phyloP scores from a whole-genome alignment of 768 basidiomycete genomes.

The Leucosporidium scottii region DNA sequence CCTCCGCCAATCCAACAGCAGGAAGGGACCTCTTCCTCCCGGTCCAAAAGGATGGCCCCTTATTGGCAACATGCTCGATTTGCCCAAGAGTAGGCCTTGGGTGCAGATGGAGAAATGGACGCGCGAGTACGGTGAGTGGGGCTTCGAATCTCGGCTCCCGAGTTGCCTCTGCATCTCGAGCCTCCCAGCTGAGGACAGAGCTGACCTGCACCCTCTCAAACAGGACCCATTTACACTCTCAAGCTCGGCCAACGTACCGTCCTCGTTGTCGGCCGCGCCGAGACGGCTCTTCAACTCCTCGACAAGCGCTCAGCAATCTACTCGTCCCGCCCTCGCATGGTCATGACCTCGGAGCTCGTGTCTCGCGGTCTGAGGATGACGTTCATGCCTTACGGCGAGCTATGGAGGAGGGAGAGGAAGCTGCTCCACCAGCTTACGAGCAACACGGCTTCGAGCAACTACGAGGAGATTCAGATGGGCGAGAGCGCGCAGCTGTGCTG shows the following conservation, averaged over 20 bases:
- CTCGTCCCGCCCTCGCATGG: constrained; percentile 32
- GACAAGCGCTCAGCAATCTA: constrained; percentile 34
- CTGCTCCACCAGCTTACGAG: constrained; percentile 33
- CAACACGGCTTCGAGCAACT: constrained; percentile 26
- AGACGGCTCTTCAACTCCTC: constrained; percentile 32
- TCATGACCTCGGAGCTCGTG: constrained; percentile 34
- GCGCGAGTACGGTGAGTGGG: constrained; percentile 26
- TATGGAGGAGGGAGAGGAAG: constrained; percentile 31
- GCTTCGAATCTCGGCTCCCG: no score
- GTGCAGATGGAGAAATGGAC: constrained; percentile 35
- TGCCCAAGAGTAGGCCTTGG: constrained; percentile 35
- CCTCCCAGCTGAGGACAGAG: neutral
- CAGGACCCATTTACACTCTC: constrained; percentile 34
- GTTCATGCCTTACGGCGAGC: constrained; percentile 35
- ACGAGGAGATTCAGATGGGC: constrained; percentile 36
- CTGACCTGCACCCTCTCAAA: neutral
- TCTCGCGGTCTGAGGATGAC: constrained; percentile 32
- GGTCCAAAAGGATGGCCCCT: constrained; percentile 24
- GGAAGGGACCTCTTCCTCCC: constrained; percentile 2
- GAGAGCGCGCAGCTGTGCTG: constrained; percentile 29
- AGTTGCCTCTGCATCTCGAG: no score
- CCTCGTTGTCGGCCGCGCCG: constrained; percentile 32
- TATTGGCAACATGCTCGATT: constrained; percentile 31
- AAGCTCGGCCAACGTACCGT: constrained; percentile 29
- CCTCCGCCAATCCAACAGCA: neutral